phyloP scores from a whole-genome alignment of 768 basidiomycete species.

The Lactarius hengduanensis region DNA sequence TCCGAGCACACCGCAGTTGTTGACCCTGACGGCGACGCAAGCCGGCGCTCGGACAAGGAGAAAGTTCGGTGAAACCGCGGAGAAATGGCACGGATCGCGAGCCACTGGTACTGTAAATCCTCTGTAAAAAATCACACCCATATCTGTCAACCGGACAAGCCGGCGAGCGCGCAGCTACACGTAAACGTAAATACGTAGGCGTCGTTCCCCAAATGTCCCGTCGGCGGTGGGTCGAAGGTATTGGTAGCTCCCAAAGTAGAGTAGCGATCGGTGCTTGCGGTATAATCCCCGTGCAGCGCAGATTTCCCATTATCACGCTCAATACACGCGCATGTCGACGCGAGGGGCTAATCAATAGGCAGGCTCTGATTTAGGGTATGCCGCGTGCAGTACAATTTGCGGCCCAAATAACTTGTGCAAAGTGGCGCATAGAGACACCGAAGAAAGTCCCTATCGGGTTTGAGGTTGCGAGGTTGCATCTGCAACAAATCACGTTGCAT shows the following conservation, averaged over 20 bases:
- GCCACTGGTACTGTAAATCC: background rate
- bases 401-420: background rate
- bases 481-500: background rate
- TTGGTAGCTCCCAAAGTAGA: background rate
- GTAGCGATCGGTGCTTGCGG: background rate
- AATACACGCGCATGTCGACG: too few species aligned
- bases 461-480: background rate
- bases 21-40: background rate
- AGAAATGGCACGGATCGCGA: background rate
- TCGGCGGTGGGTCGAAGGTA: background rate
- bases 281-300: background rate
- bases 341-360: background rate
- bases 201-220: background rate
- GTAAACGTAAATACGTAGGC: background rate
- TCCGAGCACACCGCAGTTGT: background rate
- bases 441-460: background rate
- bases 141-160: background rate
- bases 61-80: conserved; percentile 18
- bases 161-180: background rate
- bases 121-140: background rate
- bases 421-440: background rate
- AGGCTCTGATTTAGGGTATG: background rate
- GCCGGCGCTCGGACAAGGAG: background rate
- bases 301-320: background rate
- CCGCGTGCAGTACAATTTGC: background rate